Evolutionary conservation across 129 eudicot species (phyloP).

Genomic region (Flaveria trinervia): DNA sequence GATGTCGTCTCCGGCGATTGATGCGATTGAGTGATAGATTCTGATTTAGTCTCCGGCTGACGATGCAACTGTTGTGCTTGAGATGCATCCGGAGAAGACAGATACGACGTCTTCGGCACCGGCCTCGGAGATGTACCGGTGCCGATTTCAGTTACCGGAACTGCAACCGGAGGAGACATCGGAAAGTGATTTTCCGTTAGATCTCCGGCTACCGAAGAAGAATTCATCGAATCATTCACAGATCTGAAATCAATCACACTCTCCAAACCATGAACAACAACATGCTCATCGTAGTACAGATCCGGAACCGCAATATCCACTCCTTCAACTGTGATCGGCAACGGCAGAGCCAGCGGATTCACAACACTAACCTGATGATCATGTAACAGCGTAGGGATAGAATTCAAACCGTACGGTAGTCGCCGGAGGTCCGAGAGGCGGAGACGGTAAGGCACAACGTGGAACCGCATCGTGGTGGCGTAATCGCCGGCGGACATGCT

Average conservation of each 20-base stretch:
- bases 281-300: constrained; percentile 35
- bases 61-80: constrained; percentile 15
- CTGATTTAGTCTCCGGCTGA: constrained; percentile 9
- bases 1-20: constrained; percentile 1
- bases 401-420: constrained; percentile 38
- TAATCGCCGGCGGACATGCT: constrained; percentile 44
- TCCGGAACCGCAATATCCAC: constrained; percentile 40
- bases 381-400: constrained; percentile 36
- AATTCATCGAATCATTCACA: constrained; percentile 1
- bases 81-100: constrained; percentile 5
- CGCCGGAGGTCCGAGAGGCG: constrained; percentile 38
- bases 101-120: background rate
- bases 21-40: background rate
- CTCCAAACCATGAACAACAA: constrained; percentile 60
- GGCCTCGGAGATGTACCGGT: constrained; percentile 22
- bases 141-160: constrained; percentile 18
- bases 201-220: background rate
- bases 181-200: background rate
- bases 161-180: constrained; percentile 15
- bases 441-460: constrained; percentile 50
- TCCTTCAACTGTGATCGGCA: constrained; percentile 41
- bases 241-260: constrained; percentile 39
- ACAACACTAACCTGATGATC: constrained; percentile 27
- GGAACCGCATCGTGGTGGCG: constrained; percentile 46
- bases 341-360: constrained; percentile 19